These are phyloP conservation scores for Clonostachys byssicola DNA, from an alignment of 2,329 filamentous ascomycete genomes.

Conservation along the genomic window DNA sequence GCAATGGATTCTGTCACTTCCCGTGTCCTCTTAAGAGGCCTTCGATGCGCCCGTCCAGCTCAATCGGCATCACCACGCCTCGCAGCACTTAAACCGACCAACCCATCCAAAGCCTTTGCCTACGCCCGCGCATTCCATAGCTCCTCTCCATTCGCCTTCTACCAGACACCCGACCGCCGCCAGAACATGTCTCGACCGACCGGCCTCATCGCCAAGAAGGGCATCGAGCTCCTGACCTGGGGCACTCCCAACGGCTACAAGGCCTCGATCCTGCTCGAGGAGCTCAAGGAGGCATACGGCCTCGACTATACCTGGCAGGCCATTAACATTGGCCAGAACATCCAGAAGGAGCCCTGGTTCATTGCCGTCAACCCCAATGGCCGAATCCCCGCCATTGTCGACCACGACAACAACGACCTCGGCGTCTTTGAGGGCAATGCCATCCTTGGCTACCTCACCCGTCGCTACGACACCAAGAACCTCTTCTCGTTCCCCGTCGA, in stretches of 20 bases:
- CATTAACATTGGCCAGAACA: conserved; percentile 57
- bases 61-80: no score
- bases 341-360: conserved; percentile 66
- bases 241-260: conserved; percentile 88
- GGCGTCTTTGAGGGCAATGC: conserved; percentile 71
- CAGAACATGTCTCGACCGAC: conserved; percentile 27
- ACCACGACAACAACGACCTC: conserved; percentile 58
- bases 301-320: conserved; percentile 65
- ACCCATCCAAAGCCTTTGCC: no score
- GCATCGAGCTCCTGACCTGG: conserved; percentile 61
- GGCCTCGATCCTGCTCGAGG: conserved; percentile 79
- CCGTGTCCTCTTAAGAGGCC: no score
- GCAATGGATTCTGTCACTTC: no score
- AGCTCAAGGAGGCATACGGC: conserved; percentile 69
- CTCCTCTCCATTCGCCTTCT: no score
- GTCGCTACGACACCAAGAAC: conserved; percentile 68
- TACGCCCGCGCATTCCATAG: no score
- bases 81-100: no score
- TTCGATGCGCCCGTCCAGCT: no score
- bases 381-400: conserved; percentile 60
- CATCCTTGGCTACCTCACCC: conserved; percentile 70
- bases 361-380: conserved; percentile 60
- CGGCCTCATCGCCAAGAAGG: conserved; percentile 56
- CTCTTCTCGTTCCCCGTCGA: conserved; percentile 71
- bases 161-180: no score